These are phyloP conservation scores for Elsinoe fawcettii DNA, from an alignment of 2,329 filamentous ascomycete species.

Conservation along the genomic window DNA sequence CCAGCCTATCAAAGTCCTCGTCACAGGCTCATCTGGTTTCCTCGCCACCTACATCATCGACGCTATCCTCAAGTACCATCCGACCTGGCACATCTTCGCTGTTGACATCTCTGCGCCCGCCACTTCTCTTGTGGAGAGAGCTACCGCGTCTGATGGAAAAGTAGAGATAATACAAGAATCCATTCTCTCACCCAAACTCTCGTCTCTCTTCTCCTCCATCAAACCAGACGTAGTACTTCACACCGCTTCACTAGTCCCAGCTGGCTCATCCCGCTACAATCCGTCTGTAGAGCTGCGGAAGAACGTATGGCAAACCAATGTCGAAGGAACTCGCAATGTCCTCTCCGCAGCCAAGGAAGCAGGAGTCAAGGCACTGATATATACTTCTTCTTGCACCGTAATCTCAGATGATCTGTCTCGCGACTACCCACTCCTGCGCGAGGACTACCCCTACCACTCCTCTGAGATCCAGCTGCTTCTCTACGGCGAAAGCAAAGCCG, in stretches of 20 bases:
- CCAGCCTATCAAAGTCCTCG: constrained; percentile 29
- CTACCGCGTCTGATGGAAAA: no score
- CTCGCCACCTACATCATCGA: constrained; percentile 36
- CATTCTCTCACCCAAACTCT: constrained; percentile 28
- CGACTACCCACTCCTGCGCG: constrained; percentile 77
- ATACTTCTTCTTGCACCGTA: constrained; percentile 83
- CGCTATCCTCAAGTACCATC: constrained; percentile 32
- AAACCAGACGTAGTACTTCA: constrained; percentile 82
- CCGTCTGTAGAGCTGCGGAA: constrained; percentile 37
- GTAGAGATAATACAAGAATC: constrained; percentile 30
- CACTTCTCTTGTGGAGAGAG: constrained; percentile 21
- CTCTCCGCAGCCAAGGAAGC: constrained; percentile 58
- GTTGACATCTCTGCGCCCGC: constrained; percentile 34
- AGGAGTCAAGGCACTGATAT: constrained; percentile 75
- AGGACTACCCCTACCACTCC: constrained; percentile 64
- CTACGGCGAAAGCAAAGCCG: constrained; percentile 85
- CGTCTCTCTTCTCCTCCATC: constrained; percentile 49
- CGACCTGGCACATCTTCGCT: constrained; percentile 33
- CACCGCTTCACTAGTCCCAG: constrained; percentile 55
- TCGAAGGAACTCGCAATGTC: constrained; percentile 73
- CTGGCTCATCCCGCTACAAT: constrained; percentile 34
- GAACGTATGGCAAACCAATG: constrained; percentile 73
- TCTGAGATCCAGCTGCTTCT: no score
- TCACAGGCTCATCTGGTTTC: constrained; percentile 44
- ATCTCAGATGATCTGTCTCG: constrained; percentile 66